Evolutionary conservation across 805 yeast species (phyloP).

Genomic region (Nakazawaea wickerhamii): DNA sequence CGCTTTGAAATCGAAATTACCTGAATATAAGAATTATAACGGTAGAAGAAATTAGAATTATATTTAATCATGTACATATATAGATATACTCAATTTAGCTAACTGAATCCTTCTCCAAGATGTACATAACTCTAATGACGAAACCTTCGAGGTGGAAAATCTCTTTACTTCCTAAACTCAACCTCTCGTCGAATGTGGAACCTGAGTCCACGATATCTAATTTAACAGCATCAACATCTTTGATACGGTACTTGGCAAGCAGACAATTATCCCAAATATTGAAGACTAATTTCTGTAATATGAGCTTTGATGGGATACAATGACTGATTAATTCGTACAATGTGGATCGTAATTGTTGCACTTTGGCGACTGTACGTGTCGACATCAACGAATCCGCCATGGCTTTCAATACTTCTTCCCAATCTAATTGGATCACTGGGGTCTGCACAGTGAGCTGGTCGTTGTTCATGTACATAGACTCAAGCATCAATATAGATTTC

Average conservation of each 20-base stretch:
- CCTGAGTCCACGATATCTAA: constrained; percentile 51
- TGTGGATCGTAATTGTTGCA: constrained; percentile 57
- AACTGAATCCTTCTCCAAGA: constrained; percentile 39
- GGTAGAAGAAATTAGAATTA: constrained; percentile 22
- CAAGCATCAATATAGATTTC: constrained; percentile 70
- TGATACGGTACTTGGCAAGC: constrained; percentile 15
- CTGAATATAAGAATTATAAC: constrained; percentile 41
- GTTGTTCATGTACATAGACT: constrained; percentile 71
- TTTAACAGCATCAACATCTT: constrained; percentile 25
- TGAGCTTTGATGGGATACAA: constrained; percentile 85
- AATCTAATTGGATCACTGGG: constrained; percentile 68
- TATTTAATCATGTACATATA: constrained; percentile 9
- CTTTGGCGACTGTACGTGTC: constrained; percentile 58
- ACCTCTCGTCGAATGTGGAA: constrained; percentile 75
- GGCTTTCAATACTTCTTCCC: constrained; percentile 76
- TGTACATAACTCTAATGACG: constrained; percentile 81
- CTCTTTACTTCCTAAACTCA: constrained; percentile 80
- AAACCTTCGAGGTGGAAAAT: constrained; percentile 95
- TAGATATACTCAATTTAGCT: background rate
- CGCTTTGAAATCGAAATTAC: constrained; percentile 41
- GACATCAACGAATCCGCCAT: constrained; percentile 55
- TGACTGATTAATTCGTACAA: constrained; percentile 85
- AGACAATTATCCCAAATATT: constrained; percentile 26
- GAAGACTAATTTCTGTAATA: constrained; percentile 54
- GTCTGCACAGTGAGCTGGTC: constrained; percentile 44